Evolutionary conservation across 148 eudicot genomes (phyloP).

Genomic region (Heliamphora exappendiculata): DNA sequence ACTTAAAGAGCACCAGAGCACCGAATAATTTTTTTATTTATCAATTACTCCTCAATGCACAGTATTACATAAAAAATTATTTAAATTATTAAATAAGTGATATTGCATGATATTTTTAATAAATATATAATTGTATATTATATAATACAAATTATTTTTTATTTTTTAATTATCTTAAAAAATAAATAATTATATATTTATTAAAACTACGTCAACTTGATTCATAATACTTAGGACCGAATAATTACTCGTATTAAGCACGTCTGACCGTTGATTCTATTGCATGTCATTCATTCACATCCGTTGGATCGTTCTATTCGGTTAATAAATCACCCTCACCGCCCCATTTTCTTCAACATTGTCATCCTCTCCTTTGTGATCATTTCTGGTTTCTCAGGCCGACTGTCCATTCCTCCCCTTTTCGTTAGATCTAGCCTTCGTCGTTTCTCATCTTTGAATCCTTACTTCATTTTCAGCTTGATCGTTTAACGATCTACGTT

Average conservation of each 20-base stretch:
- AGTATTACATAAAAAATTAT: too few relatives aligned
- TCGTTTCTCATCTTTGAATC: neutral
- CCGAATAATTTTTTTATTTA: too few relatives aligned
- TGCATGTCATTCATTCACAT: slow-evolving; percentile 3
- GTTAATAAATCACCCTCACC: slow-evolving; percentile 18
- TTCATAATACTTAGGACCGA: too few relatives aligned
- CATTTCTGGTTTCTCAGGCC: neutral
- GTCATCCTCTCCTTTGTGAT: neutral
- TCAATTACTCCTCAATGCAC: too few relatives aligned
- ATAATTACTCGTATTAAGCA: too few relatives aligned
- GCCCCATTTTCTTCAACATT: neutral
- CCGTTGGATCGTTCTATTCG: slow-evolving; percentile 18
- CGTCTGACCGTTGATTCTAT: neutral
- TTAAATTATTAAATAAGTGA: too few relatives aligned
- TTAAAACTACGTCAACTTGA: neutral
- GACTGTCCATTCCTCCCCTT: neutral
- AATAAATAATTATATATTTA: too few relatives aligned
- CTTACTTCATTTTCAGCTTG: neutral
- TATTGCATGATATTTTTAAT: too few relatives aligned
- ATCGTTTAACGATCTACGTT: slow-evolving; percentile 25
- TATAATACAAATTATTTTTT: too few relatives aligned
- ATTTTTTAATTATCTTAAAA: too few relatives aligned
- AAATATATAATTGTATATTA: too few relatives aligned
- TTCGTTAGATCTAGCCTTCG: slow-evolving; percentile 13
- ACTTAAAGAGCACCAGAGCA: too few relatives aligned